Evolutionary conservation across 2,329 filamentous ascomycete species (phyloP).

Genomic region (Nothomitra cinnamomea): DNA sequence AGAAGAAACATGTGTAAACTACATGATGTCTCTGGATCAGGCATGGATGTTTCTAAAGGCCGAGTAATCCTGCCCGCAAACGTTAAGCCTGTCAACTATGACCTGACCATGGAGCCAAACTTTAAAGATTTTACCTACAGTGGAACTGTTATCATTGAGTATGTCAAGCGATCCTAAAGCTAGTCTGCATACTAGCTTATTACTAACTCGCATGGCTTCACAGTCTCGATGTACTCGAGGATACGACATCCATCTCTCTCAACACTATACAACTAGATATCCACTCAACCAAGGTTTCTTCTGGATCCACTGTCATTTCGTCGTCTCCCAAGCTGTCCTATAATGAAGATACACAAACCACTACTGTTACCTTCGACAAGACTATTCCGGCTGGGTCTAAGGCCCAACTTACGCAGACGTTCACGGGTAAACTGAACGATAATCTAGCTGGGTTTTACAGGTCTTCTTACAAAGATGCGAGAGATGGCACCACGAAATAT

Average conservation of each 20-base stretch:
- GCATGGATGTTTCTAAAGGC: constrained; percentile 42
- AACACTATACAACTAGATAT: constrained; percentile 81
- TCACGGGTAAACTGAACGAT: constrained; percentile 68
- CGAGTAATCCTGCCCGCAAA: constrained; percentile 83
- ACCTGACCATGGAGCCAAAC: constrained; percentile 80
- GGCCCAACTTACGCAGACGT: constrained; percentile 60
- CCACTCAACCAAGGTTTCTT: constrained; percentile 50
- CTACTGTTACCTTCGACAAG: constrained; percentile 63
- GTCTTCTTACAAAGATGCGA: constrained; percentile 69
- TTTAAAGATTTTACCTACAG: constrained; percentile 77
- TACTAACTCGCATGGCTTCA: constrained; percentile 6
- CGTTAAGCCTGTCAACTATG: constrained; percentile 82
- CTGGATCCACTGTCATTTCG: constrained; percentile 37
- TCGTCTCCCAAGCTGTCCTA: constrained; percentile 52
- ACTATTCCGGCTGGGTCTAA: constrained; percentile 57
- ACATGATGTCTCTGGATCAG: constrained; percentile 36
- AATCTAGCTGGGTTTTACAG: constrained; percentile 98
- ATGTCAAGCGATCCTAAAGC: constrained; percentile 16
- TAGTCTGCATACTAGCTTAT: constrained; percentile 6
- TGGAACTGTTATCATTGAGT: constrained; percentile 70
- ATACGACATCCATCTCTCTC: constrained; percentile 70
- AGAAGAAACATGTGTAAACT: constrained; percentile 58
- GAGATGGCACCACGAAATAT: constrained; percentile 59
- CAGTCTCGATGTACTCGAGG: constrained; percentile 64
- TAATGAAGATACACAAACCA: constrained; percentile 65